Conservation (phyloP, 768 basidiomycete genomes). For the Psilocybe sp. region DNA sequence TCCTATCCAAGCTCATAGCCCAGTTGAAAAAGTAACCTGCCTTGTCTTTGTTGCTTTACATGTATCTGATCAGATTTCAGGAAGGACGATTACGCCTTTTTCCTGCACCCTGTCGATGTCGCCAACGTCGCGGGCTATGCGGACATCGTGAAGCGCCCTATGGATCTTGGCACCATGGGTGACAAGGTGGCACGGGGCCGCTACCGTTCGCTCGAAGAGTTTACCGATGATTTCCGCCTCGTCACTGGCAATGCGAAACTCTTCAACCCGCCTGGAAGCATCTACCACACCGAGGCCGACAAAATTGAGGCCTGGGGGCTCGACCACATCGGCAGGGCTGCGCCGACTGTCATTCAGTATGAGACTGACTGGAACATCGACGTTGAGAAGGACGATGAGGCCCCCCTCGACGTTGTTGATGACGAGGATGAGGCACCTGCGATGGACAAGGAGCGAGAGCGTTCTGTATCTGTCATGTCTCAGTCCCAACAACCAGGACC, state of each 20-base stretch:
- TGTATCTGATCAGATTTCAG: slow-evolving; percentile 29
- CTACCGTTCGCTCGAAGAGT: slow-evolving; percentile 80
- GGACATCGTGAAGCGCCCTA: slow-evolving; percentile 77
- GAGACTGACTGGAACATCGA: slow-evolving; percentile 87
- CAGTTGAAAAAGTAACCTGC: slow-evolving; percentile 69
- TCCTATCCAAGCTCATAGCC: slow-evolving; percentile 59
- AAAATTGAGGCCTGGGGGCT: slow-evolving; percentile 67
- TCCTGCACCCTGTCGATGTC: slow-evolving; percentile 64
- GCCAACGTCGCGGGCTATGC: slow-evolving; percentile 58
- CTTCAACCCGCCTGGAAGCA: slow-evolving; percentile 73
- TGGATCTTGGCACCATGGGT: slow-evolving; percentile 90
- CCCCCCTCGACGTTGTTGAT: slow-evolving; percentile 34
- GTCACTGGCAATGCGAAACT: slow-evolving; percentile 72
- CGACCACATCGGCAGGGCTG: slow-evolving; percentile 70
- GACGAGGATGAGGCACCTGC: slow-evolving; percentile 40
- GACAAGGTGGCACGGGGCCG: slow-evolving; percentile 72
- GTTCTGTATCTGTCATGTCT: slow-evolving; percentile 48
- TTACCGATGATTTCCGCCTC: slow-evolving; percentile 73
- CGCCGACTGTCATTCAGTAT: slow-evolving; percentile 74
- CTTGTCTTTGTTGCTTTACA: no score
- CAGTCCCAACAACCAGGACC: slow-evolving; percentile 32
- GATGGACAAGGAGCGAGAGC: slow-evolving; percentile 27
- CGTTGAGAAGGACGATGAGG: slow-evolving; percentile 64
- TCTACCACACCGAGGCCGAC: slow-evolving; percentile 75
- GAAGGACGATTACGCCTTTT: slow-evolving; percentile 87